Evolutionary conservation across 192 early-diverging fungal genomes (phyloP).

Genomic region (Phlyctochytrium bullatum): DNA sequence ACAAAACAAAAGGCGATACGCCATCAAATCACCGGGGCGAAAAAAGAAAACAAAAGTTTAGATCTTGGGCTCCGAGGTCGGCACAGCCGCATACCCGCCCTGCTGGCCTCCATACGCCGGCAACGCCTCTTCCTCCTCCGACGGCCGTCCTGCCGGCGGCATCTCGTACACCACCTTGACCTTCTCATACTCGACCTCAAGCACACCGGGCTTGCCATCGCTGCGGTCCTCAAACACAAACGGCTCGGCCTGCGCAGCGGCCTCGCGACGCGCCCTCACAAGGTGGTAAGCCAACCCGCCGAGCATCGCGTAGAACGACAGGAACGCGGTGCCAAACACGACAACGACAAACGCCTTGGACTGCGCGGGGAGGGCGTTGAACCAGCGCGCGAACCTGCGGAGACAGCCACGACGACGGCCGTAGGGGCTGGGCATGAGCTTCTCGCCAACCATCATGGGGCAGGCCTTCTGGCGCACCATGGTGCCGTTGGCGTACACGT

Average conservation of each 20-base stretch:
- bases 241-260: neutral
- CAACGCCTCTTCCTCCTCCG: constrained; percentile 1
- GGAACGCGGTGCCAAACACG: neutral
- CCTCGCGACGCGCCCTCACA: neutral
- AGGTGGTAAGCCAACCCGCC: neutral
- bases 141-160: neutral
- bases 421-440: neutral
- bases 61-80: neutral
- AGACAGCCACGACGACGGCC: neutral
- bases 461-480: constrained; percentile 25
- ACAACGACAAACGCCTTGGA: neutral
- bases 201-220: neutral
- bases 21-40: no score
- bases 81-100: neutral
- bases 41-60: no score
- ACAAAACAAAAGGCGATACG: no score
- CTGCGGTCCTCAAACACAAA: neutral
- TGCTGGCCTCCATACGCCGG: neutral
- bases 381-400: neutral
- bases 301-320: neutral
- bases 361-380: neutral
- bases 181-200: neutral
- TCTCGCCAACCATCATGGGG: constrained; percentile 3
- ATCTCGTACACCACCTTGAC: neutral
- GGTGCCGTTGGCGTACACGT: constrained; percentile 27